Percentiles rank a stretch among this genome's conserved stretches.
Conservation (phyloP, 208 protist genomes). For the Leishmania mexicana region DNA sequence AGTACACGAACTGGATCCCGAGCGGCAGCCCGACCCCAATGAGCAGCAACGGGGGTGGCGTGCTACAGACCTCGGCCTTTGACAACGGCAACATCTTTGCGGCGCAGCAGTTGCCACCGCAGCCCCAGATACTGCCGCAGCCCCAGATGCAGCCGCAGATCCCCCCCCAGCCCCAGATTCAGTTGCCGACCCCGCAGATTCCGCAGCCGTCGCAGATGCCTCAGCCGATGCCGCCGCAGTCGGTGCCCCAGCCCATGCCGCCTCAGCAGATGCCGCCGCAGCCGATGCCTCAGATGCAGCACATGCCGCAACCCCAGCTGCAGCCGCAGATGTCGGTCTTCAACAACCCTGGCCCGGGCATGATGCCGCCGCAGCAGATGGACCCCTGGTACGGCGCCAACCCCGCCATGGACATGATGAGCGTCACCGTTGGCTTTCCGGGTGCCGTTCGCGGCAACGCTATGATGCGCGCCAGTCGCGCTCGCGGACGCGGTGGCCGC, state of each 20-base stretch:
- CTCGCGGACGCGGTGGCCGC: slow-evolving; percentile 34
- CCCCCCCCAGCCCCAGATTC: slow-evolving; percentile 20
- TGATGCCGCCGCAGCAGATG: slow-evolving; percentile 33
- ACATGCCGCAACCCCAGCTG: background rate
- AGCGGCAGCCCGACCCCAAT: slow-evolving; percentile 26
- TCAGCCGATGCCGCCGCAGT: slow-evolving; percentile 13
- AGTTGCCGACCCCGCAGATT: slow-evolving; percentile 26
- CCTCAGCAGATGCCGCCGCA: slow-evolving; percentile 14
- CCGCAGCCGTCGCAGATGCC: slow-evolving; percentile 13
- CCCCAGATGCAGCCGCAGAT: background rate
- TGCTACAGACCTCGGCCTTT: slow-evolving; percentile 25
- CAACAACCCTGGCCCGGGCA: slow-evolving; percentile 21
- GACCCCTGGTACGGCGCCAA: slow-evolving; percentile 29
- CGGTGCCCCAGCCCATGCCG: slow-evolving; percentile 8
- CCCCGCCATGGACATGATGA: slow-evolving; percentile 29
- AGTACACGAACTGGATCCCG: slow-evolving; percentile 48
- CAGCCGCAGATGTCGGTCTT: slow-evolving; percentile 29
- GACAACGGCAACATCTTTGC: slow-evolving; percentile 12
- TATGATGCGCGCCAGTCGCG: slow-evolving; percentile 32
- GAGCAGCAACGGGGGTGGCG: slow-evolving; percentile 24
- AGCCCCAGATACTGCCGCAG: slow-evolving; percentile 23
- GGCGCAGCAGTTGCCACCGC: slow-evolving; percentile 15
- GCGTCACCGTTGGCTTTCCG: slow-evolving; percentile 25
- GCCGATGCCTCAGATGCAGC: slow-evolving; percentile 22
- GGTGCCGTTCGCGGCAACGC: slow-evolving; percentile 17